Base-by-base conservation (phyloP, 108 stramenopile genomes). In the Nitzschia palea region DNA sequence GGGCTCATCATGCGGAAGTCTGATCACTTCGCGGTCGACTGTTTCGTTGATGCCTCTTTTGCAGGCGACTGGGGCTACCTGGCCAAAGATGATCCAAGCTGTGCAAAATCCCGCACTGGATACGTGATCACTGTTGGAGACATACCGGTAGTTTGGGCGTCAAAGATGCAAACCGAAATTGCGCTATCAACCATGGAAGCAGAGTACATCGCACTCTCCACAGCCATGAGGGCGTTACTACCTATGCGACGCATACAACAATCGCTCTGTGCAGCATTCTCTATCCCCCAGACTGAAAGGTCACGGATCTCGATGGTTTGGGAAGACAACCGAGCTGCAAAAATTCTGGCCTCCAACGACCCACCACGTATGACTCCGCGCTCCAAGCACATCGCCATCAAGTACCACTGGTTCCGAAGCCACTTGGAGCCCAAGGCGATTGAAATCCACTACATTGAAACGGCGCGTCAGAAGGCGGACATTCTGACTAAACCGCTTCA, bases 271-370 rank as follows among this genome's bases (percentile, higher is more conserved):
- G 14, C 37, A 8, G 14, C 37, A 10, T 40, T 40, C 37, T 8
- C 10, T 10, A 40, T 40, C 37, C 37, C 37, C 37, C 37, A 10
- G 8, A 14, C 8, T 14, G 14, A 40, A 8, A 8, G 37, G 8
- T 40, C 37, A 14, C 8, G 8, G 4, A 56, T 51, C 50, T 51
- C 66, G 1, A 78, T 28, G 14, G 59, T 87, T 0, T 60, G 51
- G 15, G 82, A 86, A 71, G 82, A 86, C 55, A 84, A 87, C 36
- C 53, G 33, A 17, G 79, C 76, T 18, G 78, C 78, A 0, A 60
- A 82, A 1, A 65, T 28, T 2, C 40, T 83, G 4, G 81, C 67
- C 8, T 63, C 59, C 12, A 36, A 45, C 12, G 72, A 77, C 20
- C 67, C 69, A 4, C 52, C 48, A 9, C 62, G 48, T 25, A 54